Evolutionary conservation across 2,329 filamentous ascomycete genomes (phyloP).

Genomic region (Davidsoniella australis): DNA sequence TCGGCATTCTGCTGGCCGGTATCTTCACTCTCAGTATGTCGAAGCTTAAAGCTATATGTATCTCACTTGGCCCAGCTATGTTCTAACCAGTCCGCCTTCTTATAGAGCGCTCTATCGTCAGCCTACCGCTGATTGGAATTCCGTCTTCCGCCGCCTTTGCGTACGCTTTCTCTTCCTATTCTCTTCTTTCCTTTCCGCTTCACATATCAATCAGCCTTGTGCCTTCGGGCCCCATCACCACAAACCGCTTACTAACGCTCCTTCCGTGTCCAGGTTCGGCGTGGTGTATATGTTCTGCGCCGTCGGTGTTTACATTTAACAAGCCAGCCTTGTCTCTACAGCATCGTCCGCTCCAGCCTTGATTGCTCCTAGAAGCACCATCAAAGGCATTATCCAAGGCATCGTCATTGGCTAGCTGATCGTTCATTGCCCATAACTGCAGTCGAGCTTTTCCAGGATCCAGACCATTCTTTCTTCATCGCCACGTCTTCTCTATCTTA

Average conservation of each 20-base stretch:
- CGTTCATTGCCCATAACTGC: constrained; percentile 14
- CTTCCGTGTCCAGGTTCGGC: constrained; percentile 47
- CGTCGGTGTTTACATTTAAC: constrained; percentile 87
- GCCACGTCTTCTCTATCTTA: not conserved
- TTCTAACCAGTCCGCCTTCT: not conserved
- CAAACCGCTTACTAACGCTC: constrained; percentile 1
- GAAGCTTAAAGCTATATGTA: not conserved
- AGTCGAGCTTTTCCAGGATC: constrained; percentile 13
- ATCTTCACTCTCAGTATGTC: constrained; percentile 71
- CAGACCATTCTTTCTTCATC: constrained; percentile 3
- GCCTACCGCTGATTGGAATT: constrained; percentile 59
- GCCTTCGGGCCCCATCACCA: not conserved
- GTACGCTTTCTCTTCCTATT: constrained; percentile 36
- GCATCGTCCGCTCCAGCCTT: not conserved
- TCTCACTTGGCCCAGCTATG: not conserved
- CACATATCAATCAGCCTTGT: not conserved
- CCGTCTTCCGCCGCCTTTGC: constrained; percentile 80
- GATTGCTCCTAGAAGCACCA: not conserved
- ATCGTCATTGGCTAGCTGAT: constrained; percentile 17
- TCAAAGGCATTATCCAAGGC: constrained; percentile 18
- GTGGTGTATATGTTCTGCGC: constrained; percentile 98
- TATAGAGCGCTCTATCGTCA: constrained; percentile 64
- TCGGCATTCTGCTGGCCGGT: constrained; percentile 56
- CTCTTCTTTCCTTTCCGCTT: not conserved
- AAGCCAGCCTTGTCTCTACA: not conserved